Evolutionary conservation across 495 filamentous ascomycete species (phyloP), one percentile per base, ranked within the genome.

Genomic region (Aspergillus funiculosus): DNA sequence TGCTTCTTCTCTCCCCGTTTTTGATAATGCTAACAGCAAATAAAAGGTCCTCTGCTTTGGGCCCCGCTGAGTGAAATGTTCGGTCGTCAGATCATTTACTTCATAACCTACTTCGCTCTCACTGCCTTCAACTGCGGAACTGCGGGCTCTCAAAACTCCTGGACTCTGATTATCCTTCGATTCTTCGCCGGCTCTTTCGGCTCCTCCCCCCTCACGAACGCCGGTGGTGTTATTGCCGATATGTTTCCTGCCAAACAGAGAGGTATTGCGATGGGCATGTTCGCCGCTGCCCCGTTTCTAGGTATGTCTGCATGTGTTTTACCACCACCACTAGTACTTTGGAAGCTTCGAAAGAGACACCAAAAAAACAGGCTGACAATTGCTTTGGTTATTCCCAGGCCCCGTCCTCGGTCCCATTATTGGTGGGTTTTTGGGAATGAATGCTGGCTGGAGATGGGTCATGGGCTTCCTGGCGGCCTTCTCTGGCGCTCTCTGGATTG

Each of bases 171-270:
- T 39, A 76, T 89, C 49, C 73, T 89, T 20, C 82, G 87, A 17
- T 88, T 89, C 72, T 81, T 89, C 41, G 83, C 81, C 19, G 83
- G 87, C 39, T 71, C 83, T n/a, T 86, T 88, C 59, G 87, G 87
- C 21, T 80, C 81, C 2, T 84, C 82, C 1, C 78, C 83, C 21
- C 54, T 89, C 43, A 86, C 83, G 19, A 89, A 87, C 58, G 72
- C 81, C 13, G 83, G 83, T 46, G 83, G 83, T 56, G 78, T 87
- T 25, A 85, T 88, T 52, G 80, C 83, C 22, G 83, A 89, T 52
- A 83, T 87, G 74, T 88, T 87, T 53, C 52, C 67, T 7, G 77
- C 78, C 3, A 67, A 62, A 45, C 64, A 87, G 53, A 68, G 85
- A 52, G 85, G 85, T 35, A 49, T 82, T 10, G 85, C 83, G 0